These are phyloP conservation scores for Diaporthe ilicicola DNA, from an alignment of 2,329 filamentous ascomycete genomes.

Conservation along the genomic window DNA sequence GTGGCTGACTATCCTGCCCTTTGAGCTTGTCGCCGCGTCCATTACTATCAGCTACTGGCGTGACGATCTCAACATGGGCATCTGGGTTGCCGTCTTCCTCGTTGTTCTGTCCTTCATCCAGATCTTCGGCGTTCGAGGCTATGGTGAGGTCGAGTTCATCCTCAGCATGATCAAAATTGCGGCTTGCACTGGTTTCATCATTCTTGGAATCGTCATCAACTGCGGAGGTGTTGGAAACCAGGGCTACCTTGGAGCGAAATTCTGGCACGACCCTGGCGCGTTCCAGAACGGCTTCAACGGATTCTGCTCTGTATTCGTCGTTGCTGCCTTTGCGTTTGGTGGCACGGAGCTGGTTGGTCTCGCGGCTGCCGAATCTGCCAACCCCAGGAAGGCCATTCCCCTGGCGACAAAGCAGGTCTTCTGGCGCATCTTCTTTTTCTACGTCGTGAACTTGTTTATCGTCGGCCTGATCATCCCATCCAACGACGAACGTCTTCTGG, in stretches of 20 bases:
- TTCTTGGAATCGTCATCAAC: constrained; percentile 68
- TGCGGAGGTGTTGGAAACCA: constrained; percentile 63
- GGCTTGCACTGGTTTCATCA: constrained; percentile 70
- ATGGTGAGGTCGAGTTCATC: constrained; percentile 67
- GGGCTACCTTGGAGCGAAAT: constrained; percentile 68
- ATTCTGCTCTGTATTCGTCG: constrained; percentile 60
- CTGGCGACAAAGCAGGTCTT: constrained; percentile 62
- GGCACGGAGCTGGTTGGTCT: constrained; percentile 63
- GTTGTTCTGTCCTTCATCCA: constrained; percentile 60
- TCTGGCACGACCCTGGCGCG: constrained; percentile 67
- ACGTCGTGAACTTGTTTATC: constrained; percentile 60
- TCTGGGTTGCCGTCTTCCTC: constrained; percentile 66
- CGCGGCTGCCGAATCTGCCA: constrained; percentile 58
- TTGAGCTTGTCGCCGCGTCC: constrained; percentile 62
- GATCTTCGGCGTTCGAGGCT: constrained; percentile 65
- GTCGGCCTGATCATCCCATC: constrained; percentile 59
- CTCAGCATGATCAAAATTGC: constrained; percentile 65
- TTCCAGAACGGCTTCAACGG: constrained; percentile 61
- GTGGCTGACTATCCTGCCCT: constrained; percentile 60
- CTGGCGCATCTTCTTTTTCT: constrained; percentile 63
- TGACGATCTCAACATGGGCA: constrained; percentile 56
- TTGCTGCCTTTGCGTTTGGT: constrained; percentile 60
- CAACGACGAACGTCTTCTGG: constrained; percentile 50
- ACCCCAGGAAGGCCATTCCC: constrained; percentile 58
- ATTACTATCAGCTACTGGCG: constrained; percentile 65